Conservation (phyloP, 2,329 filamentous ascomycete species). For the Sclerotinia sclerotiorum region DNA sequence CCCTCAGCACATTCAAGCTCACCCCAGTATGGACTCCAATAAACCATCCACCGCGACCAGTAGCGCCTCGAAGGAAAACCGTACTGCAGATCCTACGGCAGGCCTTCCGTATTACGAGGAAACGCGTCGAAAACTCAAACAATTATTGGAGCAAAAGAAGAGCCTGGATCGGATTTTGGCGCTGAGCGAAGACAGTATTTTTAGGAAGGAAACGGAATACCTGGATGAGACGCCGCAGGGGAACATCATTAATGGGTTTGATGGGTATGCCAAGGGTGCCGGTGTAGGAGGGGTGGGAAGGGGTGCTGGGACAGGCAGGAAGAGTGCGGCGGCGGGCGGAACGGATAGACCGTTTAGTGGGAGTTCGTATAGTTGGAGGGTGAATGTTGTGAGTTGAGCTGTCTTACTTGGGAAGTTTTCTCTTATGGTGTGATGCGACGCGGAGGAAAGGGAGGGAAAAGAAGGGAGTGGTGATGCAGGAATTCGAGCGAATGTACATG, state of each 20-base stretch:
- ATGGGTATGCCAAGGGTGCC: conserved; percentile 93
- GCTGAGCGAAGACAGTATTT: conserved; percentile 74
- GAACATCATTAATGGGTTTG: conserved; percentile 97
- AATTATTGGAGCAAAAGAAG: conserved; percentile 65
- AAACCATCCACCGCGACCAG: not conserved
- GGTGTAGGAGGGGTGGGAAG: conserved; percentile 51
- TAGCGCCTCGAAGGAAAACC: conserved; percentile 43
- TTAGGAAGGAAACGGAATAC: conserved; percentile 80
- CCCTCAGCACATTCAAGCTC: not conserved
- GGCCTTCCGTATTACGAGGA: conserved; percentile 70
- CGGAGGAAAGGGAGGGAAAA: not conserved
- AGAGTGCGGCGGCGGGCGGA: conserved; percentile 60
- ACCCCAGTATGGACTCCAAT: not conserved
- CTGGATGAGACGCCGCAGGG: conserved; percentile 85
- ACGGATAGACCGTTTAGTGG: conserved; percentile 67
- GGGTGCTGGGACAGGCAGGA: conserved; percentile 57
- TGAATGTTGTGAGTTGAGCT: conserved; percentile 42
- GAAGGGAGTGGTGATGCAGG: not conserved
- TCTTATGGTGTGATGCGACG: not conserved
- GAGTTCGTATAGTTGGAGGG: conserved; percentile 59
- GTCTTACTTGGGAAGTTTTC: not conserved
- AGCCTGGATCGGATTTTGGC: conserved; percentile 40
- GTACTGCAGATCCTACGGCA: conserved; percentile 48
- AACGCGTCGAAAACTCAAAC: conserved; percentile 64
- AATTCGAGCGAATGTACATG: not conserved